Base-by-base conservation (phyloP, 78 protist genomes). In the Dictyostelium intermedium region DNA sequence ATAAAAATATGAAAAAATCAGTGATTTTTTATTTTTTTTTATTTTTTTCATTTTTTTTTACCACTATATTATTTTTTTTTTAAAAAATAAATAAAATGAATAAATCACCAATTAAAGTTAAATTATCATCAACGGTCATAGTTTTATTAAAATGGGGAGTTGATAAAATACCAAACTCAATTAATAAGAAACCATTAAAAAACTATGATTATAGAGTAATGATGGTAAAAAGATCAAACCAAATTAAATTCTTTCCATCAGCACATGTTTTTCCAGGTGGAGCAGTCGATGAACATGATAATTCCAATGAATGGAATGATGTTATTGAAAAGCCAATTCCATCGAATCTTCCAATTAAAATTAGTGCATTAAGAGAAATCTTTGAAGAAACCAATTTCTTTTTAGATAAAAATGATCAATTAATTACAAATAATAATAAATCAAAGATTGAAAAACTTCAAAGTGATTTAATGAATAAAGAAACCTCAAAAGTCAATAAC, bases 211-310 rank as follows among this genome's bases (percentile, higher is more conserved):
- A 89, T 80, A 72, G 86, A 35, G 82, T 89, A 18, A 80, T 89
- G 86, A 56, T 89, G 70, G 83, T 89, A 14, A 78, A 89, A 61
- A 89, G 93, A 89, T 80, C 93, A 20, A 35, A 66, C 2, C 10
- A 89, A 9, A 32, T 89, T 23, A 78, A 45, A 47, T 37, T 61
- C 6, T 89, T 78, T 23, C 93, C 93, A 69, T 8, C 60, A 20
- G 72, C 84, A 20, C 86, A 89, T 89, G 93, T 89, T 30, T 89
- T 89, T 39, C 93, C 93, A 8, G 93, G 93, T 69, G 93, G 93
- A 16, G 47, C 74, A 41, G 43, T 89, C 10, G 93, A 89, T 69
- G 27, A 56, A 45, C 13, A n/a, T 18, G 93, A 89, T 69, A 18
- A 8, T 14, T 39, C 50, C 2, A 63, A 18, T 3, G 73, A 16